Evolutionary conservation across 306 rosid species (phyloP), one percentile per base, ranked within the genome.

Genomic region (Carpinus viminea): DNA sequence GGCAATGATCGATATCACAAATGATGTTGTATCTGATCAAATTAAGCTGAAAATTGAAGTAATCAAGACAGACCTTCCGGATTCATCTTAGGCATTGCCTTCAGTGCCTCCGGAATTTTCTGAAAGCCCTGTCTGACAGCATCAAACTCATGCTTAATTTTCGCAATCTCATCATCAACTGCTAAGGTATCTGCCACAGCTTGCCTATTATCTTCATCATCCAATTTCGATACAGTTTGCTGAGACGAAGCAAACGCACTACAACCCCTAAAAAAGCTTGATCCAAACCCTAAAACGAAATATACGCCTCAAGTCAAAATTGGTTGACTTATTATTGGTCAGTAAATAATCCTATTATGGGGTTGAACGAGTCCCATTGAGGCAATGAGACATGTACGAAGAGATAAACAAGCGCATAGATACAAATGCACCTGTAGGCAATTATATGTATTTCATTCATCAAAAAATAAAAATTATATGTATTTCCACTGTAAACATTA

Each of bases 71-170:
- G 77, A 92, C 98, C 98, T 85, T 91, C 83, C 0, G 98, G 98
- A 86, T 95, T 91, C 93, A 92, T 82, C 86, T 88, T 91, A 2
- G 90, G 92, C 95, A 89, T 81, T 79, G 73, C 74, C 72, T 83
- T 84, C 72, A 95, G 89, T 1, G 89, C 82, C 78, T 84, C 84
- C 0, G 98, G 97, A 82, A 88, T 87, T 70, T 82, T 82, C 80
- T 77, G 81, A 82, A 92, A 92, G 80, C 86, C 79, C 83, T 59
- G 85, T 82, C 91, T 95, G 1, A 90, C 93, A 24, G 85, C 87
- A 77, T 88, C 88, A 51, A 91, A 92, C 76, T 88, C 90, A 18
- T 77, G 84, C 47, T 95, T 90, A 82, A 95, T 86, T 70, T 68
- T 77, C 48, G 47, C 70, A 15, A 91, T 82, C 84, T 90, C 97